phyloP scores from a whole-genome alignment of 1,284 basidiomycete species.

The Heterobasidion parviporum region DNA sequence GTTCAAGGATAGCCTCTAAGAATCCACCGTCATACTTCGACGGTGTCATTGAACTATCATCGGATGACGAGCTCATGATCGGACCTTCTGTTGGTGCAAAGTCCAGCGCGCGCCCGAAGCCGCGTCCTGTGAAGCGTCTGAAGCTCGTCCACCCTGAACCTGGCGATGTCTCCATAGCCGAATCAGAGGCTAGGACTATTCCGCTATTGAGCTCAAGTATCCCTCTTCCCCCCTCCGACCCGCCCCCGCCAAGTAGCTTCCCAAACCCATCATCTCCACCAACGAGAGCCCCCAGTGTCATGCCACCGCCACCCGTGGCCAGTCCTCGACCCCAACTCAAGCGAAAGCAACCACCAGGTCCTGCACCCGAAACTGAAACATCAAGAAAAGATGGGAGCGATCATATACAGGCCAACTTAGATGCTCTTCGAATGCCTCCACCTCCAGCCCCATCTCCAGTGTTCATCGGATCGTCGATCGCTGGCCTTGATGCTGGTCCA shows the following conservation, averaged over 20 bases:
- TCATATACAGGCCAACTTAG: not conserved
- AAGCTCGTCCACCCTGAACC: conserved; percentile 9
- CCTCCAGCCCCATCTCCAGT: conserved; percentile 10
- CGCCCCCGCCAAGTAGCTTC: conserved; percentile 7
- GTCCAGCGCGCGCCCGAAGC: conserved; percentile 2
- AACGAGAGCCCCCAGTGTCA: not conserved
- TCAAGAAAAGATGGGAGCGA: conserved; percentile 7
- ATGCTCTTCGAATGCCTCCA: conserved; percentile 1
- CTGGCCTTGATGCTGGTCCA: not conserved
- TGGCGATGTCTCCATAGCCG: conserved; percentile 6
- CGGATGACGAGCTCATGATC: conserved; percentile 19
- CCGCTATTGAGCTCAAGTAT: conserved; percentile 21
- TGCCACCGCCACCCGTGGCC: conserved; percentile 19
- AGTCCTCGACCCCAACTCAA: conserved; percentile 19
- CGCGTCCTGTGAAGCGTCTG: conserved; percentile 9
- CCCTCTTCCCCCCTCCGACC: conserved; percentile 25
- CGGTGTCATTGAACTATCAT: conserved; percentile 23
- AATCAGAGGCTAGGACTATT: conserved; percentile 18
- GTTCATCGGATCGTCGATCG: conserved; percentile 13
- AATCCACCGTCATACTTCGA: not conserved
- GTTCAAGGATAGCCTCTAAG: conserved; percentile 22
- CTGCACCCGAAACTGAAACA: conserved; percentile 2
- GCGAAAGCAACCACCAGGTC: conserved; percentile 9
- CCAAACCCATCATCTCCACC: conserved; percentile 2
- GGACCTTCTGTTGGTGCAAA: not conserved